Base-by-base conservation (phyloP, 1,139 yeast genomes). In the Hanseniaspora gamundiae region DNA sequence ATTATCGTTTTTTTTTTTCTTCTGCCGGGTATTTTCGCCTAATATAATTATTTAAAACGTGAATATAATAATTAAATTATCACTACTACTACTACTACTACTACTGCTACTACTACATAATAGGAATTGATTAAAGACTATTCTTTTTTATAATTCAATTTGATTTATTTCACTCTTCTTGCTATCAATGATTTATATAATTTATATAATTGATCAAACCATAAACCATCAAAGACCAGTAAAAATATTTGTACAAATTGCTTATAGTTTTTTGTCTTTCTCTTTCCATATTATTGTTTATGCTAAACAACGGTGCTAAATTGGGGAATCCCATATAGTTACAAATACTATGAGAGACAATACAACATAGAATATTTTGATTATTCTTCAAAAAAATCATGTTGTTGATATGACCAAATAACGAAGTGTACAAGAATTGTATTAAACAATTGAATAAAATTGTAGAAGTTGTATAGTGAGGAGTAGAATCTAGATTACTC, bases 351-450 rank as follows among this genome's bases (percentile, higher is more conserved):
- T 91, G 99, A 2, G 78, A 74, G 1, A 71, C 58, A 16, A 82
- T 65, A 30, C 83, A 70, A 22, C 82, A 68, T 80, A 82, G 78
- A 8, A 84, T 58, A 45, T 74, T 76, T 5, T 73, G 69, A 39
- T 60, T 61, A 13, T 77, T 65, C 52, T 70, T 57, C 51, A 71
- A 53, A 51, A 76, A 82, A 10, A 84, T 56, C 52, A 69, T 71
- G 48, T 82, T 74, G 2, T 94, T 84, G 45, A 84, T 66, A 46
- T 77, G 68, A 0, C 97, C 98, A 64, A 93, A 91, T 11, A 83
- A 48, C 2, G 83, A 69, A 1, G 99, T 91, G 60, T 85, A 88
- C 0, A 60, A 43, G 41, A 80, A 63, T 57, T 91, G 98, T 49
- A 81, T 70, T 0, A 62, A 33, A 2, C 76, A 67, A 10, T 66